phyloP scores from a whole-genome alignment of 2,329 filamentous ascomycete genomes.

The Hortaea werneckii region DNA sequence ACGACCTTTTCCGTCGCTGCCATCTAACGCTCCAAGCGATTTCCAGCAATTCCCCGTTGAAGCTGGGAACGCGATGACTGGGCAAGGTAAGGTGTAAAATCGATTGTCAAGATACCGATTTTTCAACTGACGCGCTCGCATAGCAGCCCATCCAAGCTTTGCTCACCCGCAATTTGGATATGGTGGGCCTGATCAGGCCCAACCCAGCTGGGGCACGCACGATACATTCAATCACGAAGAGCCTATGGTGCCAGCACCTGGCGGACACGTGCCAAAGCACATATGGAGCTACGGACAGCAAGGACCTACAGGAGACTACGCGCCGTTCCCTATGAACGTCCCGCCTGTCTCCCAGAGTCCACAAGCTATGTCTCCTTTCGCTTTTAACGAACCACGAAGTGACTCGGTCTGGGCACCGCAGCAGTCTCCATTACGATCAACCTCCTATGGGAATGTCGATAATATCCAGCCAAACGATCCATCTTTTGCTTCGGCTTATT shows the following conservation, averaged over 20 bases:
- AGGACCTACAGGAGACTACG: slow-evolving; percentile 4
- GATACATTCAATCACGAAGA: too few relatives aligned
- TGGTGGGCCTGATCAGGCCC: too few relatives aligned
- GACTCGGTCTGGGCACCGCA: slow-evolving; percentile 1
- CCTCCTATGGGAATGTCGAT: slow-evolving; percentile 11
- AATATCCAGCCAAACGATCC: neutral
- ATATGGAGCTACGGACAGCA: neutral
- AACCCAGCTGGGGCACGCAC: too few relatives aligned
- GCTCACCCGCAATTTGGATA: too few relatives aligned
- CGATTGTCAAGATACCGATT: too few relatives aligned
- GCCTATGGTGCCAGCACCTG: too few relatives aligned
- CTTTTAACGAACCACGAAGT: neutral
- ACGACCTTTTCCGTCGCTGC: slow-evolving; percentile 11
- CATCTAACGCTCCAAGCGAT: slow-evolving; percentile 10
- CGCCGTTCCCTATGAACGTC: slow-evolving; percentile 5
- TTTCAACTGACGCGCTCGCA: too few relatives aligned
- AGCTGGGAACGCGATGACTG: slow-evolving; percentile 5
- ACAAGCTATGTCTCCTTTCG: neutral
- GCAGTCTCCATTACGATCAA: slow-evolving; percentile 7
- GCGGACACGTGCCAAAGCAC: neutral
- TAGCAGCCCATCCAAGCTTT: too few relatives aligned
- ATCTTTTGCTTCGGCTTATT: neutral
- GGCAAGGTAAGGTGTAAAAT: neutral
- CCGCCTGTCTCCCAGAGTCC: neutral
- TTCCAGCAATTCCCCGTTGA: slow-evolving; percentile 11